Evolutionary conservation across 1,139 yeast genomes (phyloP).

Genomic region (Lodderomyces elongisporus): DNA sequence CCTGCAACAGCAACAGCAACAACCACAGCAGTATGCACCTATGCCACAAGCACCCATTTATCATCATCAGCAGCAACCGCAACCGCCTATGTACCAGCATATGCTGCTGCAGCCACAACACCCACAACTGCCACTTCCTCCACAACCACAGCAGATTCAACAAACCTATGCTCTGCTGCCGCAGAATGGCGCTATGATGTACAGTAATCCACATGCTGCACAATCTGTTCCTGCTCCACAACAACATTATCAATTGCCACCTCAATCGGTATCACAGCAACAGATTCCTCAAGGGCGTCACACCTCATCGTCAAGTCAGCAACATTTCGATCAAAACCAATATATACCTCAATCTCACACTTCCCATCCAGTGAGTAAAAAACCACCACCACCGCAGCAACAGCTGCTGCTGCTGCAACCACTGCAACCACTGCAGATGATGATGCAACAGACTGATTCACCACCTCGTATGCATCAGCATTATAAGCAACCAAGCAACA

Average conservation of each 20-base stretch:
- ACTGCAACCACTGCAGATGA: slow-evolving; percentile 9
- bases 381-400: slow-evolving; percentile 13
- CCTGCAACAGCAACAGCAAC: slow-evolving; percentile 12
- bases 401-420: too few relatives aligned
- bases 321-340: too few relatives aligned
- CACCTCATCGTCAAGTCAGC: too few relatives aligned
- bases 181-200: too few relatives aligned
- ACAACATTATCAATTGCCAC: too few relatives aligned
- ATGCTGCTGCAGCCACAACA: slow-evolving; percentile 11
- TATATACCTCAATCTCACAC: too few relatives aligned
- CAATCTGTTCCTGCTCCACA: too few relatives aligned
- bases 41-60: slow-evolving; percentile 14
- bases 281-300: too few relatives aligned
- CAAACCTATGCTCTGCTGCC: too few relatives aligned
- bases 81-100: slow-evolving; percentile 11
- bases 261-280: slow-evolving; percentile 11
- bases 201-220: too few relatives aligned
- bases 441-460: slow-evolving; percentile 5
- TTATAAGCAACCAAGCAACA: slow-evolving; percentile 5
- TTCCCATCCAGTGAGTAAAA: neutral
- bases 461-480: slow-evolving; percentile 10
- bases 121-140: slow-evolving; percentile 10
- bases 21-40: slow-evolving; percentile 6
- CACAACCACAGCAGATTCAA: slow-evolving; percentile 13
- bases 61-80: slow-evolving; percentile 15